Evolutionary conservation across 164 flowering plant genomes (phyloP).

Genomic region (Tinospora cordifolia): DNA sequence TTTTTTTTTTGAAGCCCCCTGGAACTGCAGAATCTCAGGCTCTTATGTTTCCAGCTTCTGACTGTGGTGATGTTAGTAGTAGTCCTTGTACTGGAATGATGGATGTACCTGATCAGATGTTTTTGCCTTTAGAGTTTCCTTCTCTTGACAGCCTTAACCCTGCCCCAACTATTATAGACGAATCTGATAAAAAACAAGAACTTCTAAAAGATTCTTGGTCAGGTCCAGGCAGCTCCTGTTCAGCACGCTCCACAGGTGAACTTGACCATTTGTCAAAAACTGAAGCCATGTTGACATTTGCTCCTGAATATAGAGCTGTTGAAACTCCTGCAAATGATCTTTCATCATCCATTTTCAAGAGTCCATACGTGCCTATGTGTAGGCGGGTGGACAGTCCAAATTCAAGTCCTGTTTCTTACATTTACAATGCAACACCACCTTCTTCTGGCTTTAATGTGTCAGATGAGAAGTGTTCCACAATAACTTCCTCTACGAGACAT

Average conservation of each 20-base stretch:
- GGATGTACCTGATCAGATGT: conserved; percentile 78
- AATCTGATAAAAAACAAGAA: conserved; percentile 48
- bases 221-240: conserved; percentile 30
- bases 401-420: conserved; percentile 52
- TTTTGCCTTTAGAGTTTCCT: conserved; percentile 49
- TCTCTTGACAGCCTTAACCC: conserved; percentile 60
- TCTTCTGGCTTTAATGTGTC: conserved; percentile 42
- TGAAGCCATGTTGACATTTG: conserved; percentile 89
- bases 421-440: conserved; percentile 78
- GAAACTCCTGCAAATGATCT: conserved; percentile 58
- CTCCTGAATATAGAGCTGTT: conserved; percentile 90
- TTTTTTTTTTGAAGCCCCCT: conserved; percentile 68
- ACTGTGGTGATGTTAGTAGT: conserved; percentile 57
- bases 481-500: conserved; percentile 24
- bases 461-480: conserved; percentile 38
- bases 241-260: conserved; percentile 43
- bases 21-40: conserved; percentile 87
- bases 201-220: conserved; percentile 27
- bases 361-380: conserved; percentile 69
- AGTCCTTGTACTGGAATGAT: conserved; percentile 63
- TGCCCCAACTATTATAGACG: conserved; percentile 43
- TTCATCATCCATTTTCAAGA: conserved; percentile 53
- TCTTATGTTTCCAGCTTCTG: conserved; percentile 54
- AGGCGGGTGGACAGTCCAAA: conserved; percentile 50
- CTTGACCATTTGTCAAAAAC: conserved; percentile 73